Base-by-base conservation (phyloP, 2,329 filamentous ascomycete species). In the Penicillium sp. region DNA sequence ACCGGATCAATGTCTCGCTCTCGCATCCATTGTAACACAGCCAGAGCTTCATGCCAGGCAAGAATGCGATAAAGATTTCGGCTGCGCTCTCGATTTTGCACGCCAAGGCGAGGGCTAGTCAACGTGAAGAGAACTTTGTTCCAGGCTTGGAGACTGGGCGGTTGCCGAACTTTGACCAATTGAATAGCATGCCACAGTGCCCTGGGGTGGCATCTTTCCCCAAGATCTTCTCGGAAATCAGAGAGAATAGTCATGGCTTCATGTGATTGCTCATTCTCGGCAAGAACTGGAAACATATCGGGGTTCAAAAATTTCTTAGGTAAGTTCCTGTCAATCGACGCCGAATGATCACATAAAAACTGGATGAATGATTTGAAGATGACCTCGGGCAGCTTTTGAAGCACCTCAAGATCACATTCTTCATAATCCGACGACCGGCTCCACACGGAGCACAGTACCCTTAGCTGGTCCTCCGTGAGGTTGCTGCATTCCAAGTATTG, bases 301-400 rank as follows among this genome's bases (percentile, higher is more conserved):
- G 39, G 19, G 17, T 29, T 35, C 4, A 39, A 36, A 15, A 35
- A 9, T 14, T 41, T 16, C 43, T 40, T 56, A 33, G 13, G 46
- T 40, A 18, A 38, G 16, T 13, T 43, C 40, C 32, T 41, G 20
- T 16, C 41, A 18, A 33, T 53, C 31, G 14, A 51, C 39, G 23
- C 39, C 36, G 57, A 56, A 46, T 62, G 59, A 5, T 53, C 55
- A 43, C 68, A 70, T 11, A 74, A 50, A 23, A 73, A 66, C 13
- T 49, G 36, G 33, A 76, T 64, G 43, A 72, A 72, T 11, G 71
- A 63, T n/a, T 64, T 56, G 43, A 76, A 69, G 1, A 75, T 41
- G 29, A 54, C 40, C 13, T 62, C 41, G 1, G 69, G 62, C 25
- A 68, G 50, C 18, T 47, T 41, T 19, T 54, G 46, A 15, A 71